Evolutionary conservation across 495 filamentous ascomycete genomes (phyloP).

Genomic region (Mycothermus thermophilus): DNA sequence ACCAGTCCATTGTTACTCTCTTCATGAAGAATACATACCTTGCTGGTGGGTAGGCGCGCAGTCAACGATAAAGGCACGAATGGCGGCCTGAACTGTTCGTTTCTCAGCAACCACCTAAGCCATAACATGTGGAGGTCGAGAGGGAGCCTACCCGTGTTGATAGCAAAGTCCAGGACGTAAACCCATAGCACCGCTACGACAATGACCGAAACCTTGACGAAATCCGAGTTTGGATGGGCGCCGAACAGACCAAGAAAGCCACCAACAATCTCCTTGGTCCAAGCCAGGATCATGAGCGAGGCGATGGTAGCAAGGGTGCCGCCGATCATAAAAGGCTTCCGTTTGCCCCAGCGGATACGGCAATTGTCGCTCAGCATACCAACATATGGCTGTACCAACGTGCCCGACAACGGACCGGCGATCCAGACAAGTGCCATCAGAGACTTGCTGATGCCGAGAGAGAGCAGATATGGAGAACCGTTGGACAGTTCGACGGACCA

Average conservation of each 20-base stretch:
- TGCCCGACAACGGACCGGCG: conserved; percentile 73
- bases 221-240: conserved; percentile 44
- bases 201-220: conserved; percentile 47
- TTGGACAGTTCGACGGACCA: conserved; percentile 87
- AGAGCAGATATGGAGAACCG: conserved; percentile 55
- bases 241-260: conserved; percentile 61
- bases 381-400: conserved; percentile 84
- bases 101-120: conserved; percentile 1
- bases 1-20: too few relatives aligned
- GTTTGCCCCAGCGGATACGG: conserved; percentile 63
- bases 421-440: conserved; percentile 93
- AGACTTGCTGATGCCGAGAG: conserved; percentile 81
- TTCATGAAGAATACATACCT: conserved; percentile 29
- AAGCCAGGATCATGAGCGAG: conserved; percentile 62
- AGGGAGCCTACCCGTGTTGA: conserved; percentile 68
- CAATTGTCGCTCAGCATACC: conserved; percentile 84
- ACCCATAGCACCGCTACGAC: conserved; percentile 66
- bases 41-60: conserved; percentile 82
- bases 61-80: conserved; percentile 83
- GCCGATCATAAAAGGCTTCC: conserved; percentile 76
- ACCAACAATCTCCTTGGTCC: conserved; percentile 65
- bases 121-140: background rate
- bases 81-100: conserved; percentile 61
- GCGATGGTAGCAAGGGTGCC: conserved; percentile 60
- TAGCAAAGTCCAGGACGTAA: conserved; percentile 77